Evolutionary conservation across 768 basidiomycete genomes (phyloP), one percentile per base, ranked within the genome.

Genomic region (Kwoniella newhampshirensis): DNA sequence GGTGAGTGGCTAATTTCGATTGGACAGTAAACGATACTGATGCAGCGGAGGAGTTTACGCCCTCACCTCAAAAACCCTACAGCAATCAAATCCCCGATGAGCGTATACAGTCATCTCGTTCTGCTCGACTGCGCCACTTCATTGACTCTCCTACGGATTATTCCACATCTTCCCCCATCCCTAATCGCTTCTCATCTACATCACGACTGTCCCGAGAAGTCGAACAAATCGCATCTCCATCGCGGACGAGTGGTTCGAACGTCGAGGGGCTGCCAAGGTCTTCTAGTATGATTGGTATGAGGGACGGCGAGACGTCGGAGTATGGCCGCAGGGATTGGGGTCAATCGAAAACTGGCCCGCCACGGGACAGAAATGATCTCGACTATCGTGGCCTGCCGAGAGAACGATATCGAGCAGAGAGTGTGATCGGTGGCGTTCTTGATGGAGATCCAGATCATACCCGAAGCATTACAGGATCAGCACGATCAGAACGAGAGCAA

Each of bases 321-420:
- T 57, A 49, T 43, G 30, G 30, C 9, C 37, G 27, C 17, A 54
- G 58, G 20, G 58, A 63, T 28, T 65, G 67, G 68, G 49, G 58
- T 12, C 54, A 69, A 48, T 69, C 64, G 1, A 59, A 63, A 17
- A 62, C 64, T 27, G 67, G 59, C 13, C 27, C 66, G 30, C 64
- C 67, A 7, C 35, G 49, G 2, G 28, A 39, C 1, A 25, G 51
- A 0, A 48, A 61, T 17, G 51, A 54, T 12, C 21, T 49, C 4
- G 59, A 61, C 30, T n/a, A 40, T 15, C 54, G 59, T 11, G 62
- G 54, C 13, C n/a, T 53, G 3, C 56, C 64, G 18, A 26, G 50
- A 20, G 51, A 55, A 13, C 30, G 63, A 35, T 57, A 63, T 26
- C 53, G 64, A 30, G 41, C 67, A 4, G 56, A 62, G 25, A 56